Evolutionary conservation across 1,284 basidiomycete species (phyloP).

Genomic region (Cerrena zonata): DNA sequence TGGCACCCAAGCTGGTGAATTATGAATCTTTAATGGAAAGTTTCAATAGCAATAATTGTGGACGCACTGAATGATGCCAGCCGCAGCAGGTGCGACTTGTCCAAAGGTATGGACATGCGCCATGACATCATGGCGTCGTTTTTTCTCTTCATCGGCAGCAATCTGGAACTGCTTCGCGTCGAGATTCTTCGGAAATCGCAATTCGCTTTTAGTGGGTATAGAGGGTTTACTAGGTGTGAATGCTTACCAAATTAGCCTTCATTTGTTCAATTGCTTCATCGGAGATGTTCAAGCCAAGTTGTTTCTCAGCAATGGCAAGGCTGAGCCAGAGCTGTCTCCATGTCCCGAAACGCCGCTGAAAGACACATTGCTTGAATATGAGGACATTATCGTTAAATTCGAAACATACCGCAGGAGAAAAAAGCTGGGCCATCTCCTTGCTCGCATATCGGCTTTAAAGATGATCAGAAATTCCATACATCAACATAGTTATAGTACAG

Average conservation of each 20-base stretch:
- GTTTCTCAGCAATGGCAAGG: conserved; percentile 93
- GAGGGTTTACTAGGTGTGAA: neutral
- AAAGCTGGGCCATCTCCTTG: conserved; percentile 96
- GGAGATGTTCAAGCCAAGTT: conserved; percentile 86
- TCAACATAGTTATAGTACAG: neutral
- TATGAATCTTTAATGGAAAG: conserved; percentile 5
- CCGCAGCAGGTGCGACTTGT: conserved; percentile 87
- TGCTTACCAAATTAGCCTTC: conserved; percentile 78
- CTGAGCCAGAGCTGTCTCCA: conserved; percentile 97
- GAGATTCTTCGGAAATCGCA: conserved; percentile 71
- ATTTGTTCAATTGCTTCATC: conserved; percentile 93
- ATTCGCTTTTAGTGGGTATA: neutral
- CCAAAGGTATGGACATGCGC: conserved; percentile 98
- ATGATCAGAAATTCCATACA: neutral
- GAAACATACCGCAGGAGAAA: conserved; percentile 75
- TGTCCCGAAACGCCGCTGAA: conserved; percentile 90
- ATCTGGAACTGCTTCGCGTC: conserved; percentile 88
- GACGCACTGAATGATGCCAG: conserved; percentile 93
- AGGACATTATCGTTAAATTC: neutral
- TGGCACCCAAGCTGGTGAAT: conserved; percentile 76
- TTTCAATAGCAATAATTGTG: conserved; percentile 6
- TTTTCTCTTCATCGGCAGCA: conserved; percentile 93
- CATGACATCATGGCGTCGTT: conserved; percentile 98
- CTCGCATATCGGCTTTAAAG: conserved; percentile 87
- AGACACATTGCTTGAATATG: neutral